phyloP scores from a whole-genome alignment of 805 yeast genomes.

The Candida mattraensis region DNA sequence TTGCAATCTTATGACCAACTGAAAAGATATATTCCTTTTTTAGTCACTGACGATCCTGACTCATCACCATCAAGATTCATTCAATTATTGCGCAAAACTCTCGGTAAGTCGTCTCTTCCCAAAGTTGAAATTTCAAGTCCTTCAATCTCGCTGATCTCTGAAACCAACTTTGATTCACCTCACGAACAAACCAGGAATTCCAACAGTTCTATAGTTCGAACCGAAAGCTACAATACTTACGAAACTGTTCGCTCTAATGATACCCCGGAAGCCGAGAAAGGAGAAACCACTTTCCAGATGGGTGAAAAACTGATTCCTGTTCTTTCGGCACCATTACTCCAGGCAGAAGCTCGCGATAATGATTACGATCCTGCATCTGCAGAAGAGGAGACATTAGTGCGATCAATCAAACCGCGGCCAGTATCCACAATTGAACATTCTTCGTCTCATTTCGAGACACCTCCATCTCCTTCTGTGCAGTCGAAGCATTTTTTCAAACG shows the following conservation, averaged over 20 bases:
- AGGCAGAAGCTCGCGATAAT: conserved; percentile 6
- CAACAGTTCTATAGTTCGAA: conserved; percentile 1
- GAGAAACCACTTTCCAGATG: too few relatives aligned
- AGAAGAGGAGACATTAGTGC: too few relatives aligned
- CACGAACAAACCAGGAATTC: conserved; percentile 1
- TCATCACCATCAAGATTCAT: conserved; percentile 59
- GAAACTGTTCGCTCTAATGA: not conserved
- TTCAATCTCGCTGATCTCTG: conserved; percentile 22
- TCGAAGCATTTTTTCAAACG: conserved; percentile 55
- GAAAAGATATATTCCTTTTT: conserved; percentile 32
- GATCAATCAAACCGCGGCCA: conserved; percentile 31
- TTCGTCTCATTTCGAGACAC: conserved; percentile 19
- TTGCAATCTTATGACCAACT: conserved; percentile 61
- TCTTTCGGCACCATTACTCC: conserved; percentile 35
- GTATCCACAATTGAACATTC: conserved; percentile 39
- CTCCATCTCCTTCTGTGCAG: conserved; percentile 38
- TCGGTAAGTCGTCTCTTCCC: conserved; percentile 22
- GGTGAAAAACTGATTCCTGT: conserved; percentile 36
- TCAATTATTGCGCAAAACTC: conserved; percentile 48
- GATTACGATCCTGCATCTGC: too few relatives aligned
- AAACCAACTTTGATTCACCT: conserved; percentile 12
- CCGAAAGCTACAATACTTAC: not conserved
- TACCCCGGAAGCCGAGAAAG: not conserved
- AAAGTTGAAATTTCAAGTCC: conserved; percentile 13
- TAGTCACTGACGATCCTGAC: conserved; percentile 43